Evolutionary conservation across 2,329 filamentous ascomycete genomes (phyloP).

Genomic region (Monosporascus ibericus): DNA sequence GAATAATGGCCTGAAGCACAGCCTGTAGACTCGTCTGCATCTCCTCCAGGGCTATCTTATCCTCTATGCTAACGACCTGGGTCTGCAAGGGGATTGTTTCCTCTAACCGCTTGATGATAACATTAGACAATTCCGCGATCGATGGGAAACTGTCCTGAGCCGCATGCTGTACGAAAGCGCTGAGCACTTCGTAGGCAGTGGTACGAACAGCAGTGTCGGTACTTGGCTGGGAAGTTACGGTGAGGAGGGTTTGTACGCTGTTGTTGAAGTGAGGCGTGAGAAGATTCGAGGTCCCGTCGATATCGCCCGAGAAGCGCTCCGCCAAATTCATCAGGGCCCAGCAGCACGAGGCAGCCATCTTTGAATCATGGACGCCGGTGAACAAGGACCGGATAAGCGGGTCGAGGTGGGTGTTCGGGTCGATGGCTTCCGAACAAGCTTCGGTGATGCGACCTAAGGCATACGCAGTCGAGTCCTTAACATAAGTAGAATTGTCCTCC

Average conservation of each 20-base stretch:
- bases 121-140: slow-evolving; percentile 75
- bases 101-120: slow-evolving; percentile 86
- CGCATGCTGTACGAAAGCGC: slow-evolving; percentile 86
- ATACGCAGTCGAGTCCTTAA: slow-evolving; percentile 94
- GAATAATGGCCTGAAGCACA: slow-evolving; percentile 85
- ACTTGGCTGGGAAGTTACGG: slow-evolving; percentile 76
- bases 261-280: slow-evolving; percentile 90
- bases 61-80: slow-evolving; percentile 94
- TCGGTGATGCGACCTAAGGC: slow-evolving; percentile 95
- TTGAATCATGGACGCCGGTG: slow-evolving; percentile 80
- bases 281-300: slow-evolving; percentile 69
- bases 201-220: slow-evolving; percentile 86
- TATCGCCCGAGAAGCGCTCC: slow-evolving; percentile 87
- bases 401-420: slow-evolving; percentile 75
- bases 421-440: slow-evolving; percentile 84
- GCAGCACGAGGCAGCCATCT: slow-evolving; percentile 98
- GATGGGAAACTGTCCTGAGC: slow-evolving; percentile 78
- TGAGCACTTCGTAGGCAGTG: slow-evolving; percentile 94
- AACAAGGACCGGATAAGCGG: slow-evolving; percentile 85
- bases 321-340: slow-evolving; percentile 99
- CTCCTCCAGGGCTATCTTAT: slow-evolving; percentile 91
- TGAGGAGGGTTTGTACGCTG: slow-evolving; percentile 77
- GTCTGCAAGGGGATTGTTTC: slow-evolving; percentile 82
- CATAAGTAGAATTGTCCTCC: slow-evolving; percentile 82
- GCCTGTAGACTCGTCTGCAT: slow-evolving; percentile 95